Conservation (phyloP, 768 basidiomycete species). For the Tubosaeta sp. region DNA sequence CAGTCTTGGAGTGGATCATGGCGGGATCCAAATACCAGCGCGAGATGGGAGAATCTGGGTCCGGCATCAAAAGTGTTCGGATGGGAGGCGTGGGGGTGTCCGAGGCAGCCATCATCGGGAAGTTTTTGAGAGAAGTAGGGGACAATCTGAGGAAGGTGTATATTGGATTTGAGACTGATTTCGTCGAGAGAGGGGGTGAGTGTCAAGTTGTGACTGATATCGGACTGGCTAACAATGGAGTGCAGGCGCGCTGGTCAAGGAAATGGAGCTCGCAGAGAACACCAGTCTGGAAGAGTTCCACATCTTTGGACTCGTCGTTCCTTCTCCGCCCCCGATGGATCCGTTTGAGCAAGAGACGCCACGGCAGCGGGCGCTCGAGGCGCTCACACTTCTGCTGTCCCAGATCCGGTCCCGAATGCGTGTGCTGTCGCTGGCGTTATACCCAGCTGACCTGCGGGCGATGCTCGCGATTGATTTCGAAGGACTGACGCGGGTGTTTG, state of each 20-base stretch:
- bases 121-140: conserved; percentile 22
- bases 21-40: conserved; percentile 13
- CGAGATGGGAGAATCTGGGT: conserved; percentile 3
- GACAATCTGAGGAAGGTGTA: conserved; percentile 21
- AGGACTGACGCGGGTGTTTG: conserved; percentile 24
- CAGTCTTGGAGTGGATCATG: conserved; percentile 29
- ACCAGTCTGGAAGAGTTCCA: conserved; percentile 26
- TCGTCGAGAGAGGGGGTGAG: conserved; percentile 29
- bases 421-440: conserved; percentile 28
- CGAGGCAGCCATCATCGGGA: conserved; percentile 25
- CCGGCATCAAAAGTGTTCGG: conserved; percentile 20
- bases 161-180: conserved; percentile 29
- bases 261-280: conserved; percentile 26
- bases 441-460: conserved; percentile 30
- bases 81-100: conserved; percentile 26
- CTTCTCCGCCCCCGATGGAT: conserved; percentile 25
- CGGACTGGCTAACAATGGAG: conserved; percentile 7
- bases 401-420: conserved; percentile 28
- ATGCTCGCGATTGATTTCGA: conserved; percentile 28
- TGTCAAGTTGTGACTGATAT: background rate
- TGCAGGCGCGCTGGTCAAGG: conserved; percentile 23
- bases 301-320: conserved; percentile 31
- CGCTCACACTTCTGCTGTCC: conserved; percentile 25
- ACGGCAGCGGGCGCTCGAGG: conserved; percentile 14
- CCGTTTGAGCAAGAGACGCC: conserved; percentile 15